Percentiles rank a stretch among this genome's conserved stretches.
Conservation (phyloP, 164 flowering plant species). For the Magnolia kwangsiensis region DNA sequence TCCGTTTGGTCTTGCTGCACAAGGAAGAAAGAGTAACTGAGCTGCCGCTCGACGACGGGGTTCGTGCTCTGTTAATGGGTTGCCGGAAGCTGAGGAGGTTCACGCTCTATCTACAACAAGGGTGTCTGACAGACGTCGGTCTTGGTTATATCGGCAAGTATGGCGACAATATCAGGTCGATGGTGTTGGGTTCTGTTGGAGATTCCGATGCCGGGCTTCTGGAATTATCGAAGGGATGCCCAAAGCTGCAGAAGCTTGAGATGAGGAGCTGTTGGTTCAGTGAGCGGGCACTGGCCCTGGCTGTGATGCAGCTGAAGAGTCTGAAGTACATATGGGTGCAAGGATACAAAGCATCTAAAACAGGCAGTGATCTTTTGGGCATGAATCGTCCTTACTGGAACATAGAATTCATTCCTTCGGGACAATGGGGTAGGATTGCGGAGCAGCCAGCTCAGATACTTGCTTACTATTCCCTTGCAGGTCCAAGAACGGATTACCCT, state of each 20-base stretch:
- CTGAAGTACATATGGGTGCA: constrained; percentile 92
- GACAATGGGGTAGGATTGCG: constrained; percentile 12
- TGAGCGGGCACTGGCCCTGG: constrained; percentile 63
- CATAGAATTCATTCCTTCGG: constrained; percentile 72
- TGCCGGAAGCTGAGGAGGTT: constrained; percentile 70
- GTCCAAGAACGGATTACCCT: constrained; percentile 78
- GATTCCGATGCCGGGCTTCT: constrained; percentile 71
- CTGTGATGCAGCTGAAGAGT: constrained; percentile 53
- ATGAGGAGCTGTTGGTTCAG: constrained; percentile 87
- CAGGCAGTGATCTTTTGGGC: constrained; percentile 50
- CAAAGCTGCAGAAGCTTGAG: constrained; percentile 19
- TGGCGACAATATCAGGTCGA: constrained; percentile 81
- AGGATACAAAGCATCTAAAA: constrained; percentile 53
- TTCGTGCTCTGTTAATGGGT: constrained; percentile 65
- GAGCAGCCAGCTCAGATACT: constrained; percentile 84
- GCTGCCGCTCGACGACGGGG: constrained; percentile 94
- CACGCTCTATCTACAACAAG: constrained; percentile 73
- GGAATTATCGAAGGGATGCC: constrained; percentile 78
- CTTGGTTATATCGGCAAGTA: constrained; percentile 71
- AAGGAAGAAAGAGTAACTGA: constrained; percentile 66
- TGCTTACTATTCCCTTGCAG: constrained; percentile 90
- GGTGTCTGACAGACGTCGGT: constrained; percentile 82
- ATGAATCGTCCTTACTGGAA: constrained; percentile 90
- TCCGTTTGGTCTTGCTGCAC: constrained; percentile 25
- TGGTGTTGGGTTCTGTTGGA: constrained; percentile 92